Base-by-base conservation (phyloP, 257 asterid species). In the Solanum piurae region DNA sequence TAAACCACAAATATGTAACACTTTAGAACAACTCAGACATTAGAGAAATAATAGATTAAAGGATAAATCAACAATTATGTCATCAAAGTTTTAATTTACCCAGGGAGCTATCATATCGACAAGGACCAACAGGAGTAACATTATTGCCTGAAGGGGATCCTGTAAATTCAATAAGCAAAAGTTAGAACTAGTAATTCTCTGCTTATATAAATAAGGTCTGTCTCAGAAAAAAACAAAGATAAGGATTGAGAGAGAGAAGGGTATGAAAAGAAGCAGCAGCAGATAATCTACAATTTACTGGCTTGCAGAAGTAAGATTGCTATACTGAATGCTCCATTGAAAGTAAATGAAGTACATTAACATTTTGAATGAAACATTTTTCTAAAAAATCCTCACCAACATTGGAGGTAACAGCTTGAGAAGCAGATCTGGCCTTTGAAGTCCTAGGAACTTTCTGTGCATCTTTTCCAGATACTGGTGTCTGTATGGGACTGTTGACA, bases 41-140 rank as follows among this genome's bases (percentile, higher is more conserved):
- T 27, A 44, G 38, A 16, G 18, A 27, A 79, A 44, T 79, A 44
- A 44, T 49, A 27, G 66, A 79, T 44, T 27, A 16, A 79, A 79
- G 58, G 66, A 44, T 27, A 44, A 79, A 27, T 12, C 13, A 37
- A 80, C 25, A 40, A 79, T 38, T 86, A 55, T 79, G 88, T 66
- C 87, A 55, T 71, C 44, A 74, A 72, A 83, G 73, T 79, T 42
- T 38, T 37, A 31, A 72, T 64, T 91, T 93, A 97, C 99, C 99
- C 86, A 97, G 95, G 87, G 99, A 97, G 94, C 96, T 97, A 89
- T 96, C 99, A 75, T 94, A 96, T 74, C 99, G 99, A 90, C 99
- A 95, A 88, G 99, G 94, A 46, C 99, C 99, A 91, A 66, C 95
- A 49, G 95, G 95, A 25, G 98, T 93, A 89, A 94, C 94, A 91